These are phyloP conservation scores for Phalaenopsis hybrid DNA, from an alignment of 116 monocot species.

Conservation along the genomic window DNA sequence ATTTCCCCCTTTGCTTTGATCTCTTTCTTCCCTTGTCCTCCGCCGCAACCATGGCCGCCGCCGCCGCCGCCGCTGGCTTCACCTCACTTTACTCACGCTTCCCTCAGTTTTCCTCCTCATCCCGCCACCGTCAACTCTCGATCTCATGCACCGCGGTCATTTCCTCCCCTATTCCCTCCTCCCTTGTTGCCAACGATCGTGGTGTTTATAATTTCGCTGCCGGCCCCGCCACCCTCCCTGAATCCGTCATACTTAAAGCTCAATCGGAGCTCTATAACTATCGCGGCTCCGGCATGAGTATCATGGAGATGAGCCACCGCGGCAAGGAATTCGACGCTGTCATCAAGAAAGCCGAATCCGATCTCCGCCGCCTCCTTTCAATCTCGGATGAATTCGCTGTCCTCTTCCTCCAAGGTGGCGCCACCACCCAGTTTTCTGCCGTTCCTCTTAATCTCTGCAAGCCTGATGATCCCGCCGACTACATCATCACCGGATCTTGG, in stretches of 20 bases:
- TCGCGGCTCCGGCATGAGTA: slow-evolving; percentile 78
- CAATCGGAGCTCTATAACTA: slow-evolving; percentile 83
- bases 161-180: slow-evolving; percentile 11
- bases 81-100: slow-evolving; percentile 7
- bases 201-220: slow-evolving; percentile 83
- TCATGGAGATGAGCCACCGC: slow-evolving; percentile 98
- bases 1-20: too few relatives aligned
- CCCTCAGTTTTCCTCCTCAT: neutral
- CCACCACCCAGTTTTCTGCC: slow-evolving; percentile 91
- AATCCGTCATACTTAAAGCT: slow-evolving; percentile 71
- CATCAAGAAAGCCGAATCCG: slow-evolving; percentile 93
- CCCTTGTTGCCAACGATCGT: slow-evolving; percentile 7
- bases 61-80: slow-evolving; percentile 9
- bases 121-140: slow-evolving; percentile 3
- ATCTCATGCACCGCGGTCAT: slow-evolving; percentile 39
- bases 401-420: slow-evolving; percentile 93
- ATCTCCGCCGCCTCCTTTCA: slow-evolving; percentile 72
- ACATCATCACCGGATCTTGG: slow-evolving; percentile 91
- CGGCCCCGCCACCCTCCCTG: slow-evolving; percentile 93
- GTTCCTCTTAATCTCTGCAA: slow-evolving; percentile 76
- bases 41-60: neutral
- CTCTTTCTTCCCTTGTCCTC: too few relatives aligned
- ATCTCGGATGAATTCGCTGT: slow-evolving; percentile 74
- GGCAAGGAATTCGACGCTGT: slow-evolving; percentile 86
- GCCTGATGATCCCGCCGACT: slow-evolving; percentile 45